These are phyloP conservation scores for Rhynchospora breviuscula DNA, from an alignment of 176 grass and related monocot genomes.

Conservation along the genomic window DNA sequence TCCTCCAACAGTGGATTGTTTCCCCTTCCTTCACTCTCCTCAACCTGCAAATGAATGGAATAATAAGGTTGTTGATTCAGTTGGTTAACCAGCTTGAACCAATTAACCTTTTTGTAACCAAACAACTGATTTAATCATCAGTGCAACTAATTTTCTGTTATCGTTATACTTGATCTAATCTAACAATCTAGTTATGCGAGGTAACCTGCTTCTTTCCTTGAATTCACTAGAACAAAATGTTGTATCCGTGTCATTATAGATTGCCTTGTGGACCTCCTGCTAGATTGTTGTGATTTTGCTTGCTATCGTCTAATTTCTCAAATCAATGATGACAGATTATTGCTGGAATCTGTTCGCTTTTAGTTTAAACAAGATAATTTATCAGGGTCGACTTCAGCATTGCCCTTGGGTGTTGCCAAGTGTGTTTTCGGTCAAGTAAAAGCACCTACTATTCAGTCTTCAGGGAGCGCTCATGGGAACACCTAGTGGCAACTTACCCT, in stretches of 20 bases:
- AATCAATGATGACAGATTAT: constrained; percentile 2
- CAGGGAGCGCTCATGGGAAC: constrained; percentile 1
- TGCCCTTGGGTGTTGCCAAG: neutral
- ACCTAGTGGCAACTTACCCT: constrained; percentile 4
- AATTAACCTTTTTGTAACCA: neutral
- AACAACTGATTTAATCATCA: neutral
- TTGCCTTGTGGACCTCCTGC: neutral
- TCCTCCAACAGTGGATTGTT: neutral
- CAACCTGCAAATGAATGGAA: neutral
- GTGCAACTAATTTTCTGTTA: neutral
- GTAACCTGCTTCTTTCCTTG: neutral
- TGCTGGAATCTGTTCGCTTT: neutral
- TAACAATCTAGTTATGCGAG: neutral
- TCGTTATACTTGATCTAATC: constrained; percentile 6
- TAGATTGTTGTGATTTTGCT: constrained; percentile 14
- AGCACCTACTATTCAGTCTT: neutral
- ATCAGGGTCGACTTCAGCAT: neutral
- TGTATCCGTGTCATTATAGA: neutral
- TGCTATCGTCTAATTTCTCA: neutral
- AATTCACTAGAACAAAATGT: neutral
- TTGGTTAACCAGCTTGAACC: neutral
- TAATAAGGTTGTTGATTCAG: constrained; percentile 5
- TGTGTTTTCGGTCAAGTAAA: neutral
- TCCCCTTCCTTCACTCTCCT: constrained; percentile 1
- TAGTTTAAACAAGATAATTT: neutral